Conservation (phyloP, 345 rosid genomes). For the Nephelium lappaceum region DNA sequence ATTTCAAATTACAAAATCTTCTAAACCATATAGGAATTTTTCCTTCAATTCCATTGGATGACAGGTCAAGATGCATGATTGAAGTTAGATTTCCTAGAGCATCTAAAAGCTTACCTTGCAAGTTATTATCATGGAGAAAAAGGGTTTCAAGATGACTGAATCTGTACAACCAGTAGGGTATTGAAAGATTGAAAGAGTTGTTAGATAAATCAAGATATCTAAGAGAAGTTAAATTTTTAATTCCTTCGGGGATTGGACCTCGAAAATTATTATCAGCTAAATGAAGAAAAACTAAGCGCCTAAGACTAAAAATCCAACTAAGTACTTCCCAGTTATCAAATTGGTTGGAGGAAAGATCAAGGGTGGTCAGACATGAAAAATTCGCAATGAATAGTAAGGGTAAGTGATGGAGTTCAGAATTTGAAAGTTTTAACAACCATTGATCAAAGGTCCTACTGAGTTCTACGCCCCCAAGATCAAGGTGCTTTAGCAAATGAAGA, state of each 20-base stretch:
- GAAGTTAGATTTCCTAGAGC: slow-evolving; percentile 25
- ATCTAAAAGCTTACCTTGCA: slow-evolving; percentile 15
- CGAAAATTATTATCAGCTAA: background rate
- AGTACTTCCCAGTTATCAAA: background rate
- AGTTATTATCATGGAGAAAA: background rate
- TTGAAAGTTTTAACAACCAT: background rate
- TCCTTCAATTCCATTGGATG: background rate
- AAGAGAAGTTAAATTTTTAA: background rate
- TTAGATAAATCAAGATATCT: too few species aligned
- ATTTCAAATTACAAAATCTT: background rate
- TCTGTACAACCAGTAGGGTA: slow-evolving; percentile 12
- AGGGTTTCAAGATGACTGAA: slow-evolving; percentile 1
- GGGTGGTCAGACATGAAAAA: background rate
- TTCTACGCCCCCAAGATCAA: too few species aligned
- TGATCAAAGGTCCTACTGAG: background rate
- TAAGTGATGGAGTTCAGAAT: background rate
- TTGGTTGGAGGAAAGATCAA: background rate
- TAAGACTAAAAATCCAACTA: background rate
- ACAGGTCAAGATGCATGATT: slow-evolving; percentile 2
- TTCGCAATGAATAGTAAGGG: background rate
- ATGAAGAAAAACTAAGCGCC: background rate
- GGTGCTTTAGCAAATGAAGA: too few species aligned
- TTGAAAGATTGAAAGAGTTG: background rate
- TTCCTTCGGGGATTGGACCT: background rate
- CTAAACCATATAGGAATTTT: background rate